These are phyloP conservation scores for Medicago ruthenica DNA, from an alignment of 306 rosid genomes.

Conservation along the genomic window DNA sequence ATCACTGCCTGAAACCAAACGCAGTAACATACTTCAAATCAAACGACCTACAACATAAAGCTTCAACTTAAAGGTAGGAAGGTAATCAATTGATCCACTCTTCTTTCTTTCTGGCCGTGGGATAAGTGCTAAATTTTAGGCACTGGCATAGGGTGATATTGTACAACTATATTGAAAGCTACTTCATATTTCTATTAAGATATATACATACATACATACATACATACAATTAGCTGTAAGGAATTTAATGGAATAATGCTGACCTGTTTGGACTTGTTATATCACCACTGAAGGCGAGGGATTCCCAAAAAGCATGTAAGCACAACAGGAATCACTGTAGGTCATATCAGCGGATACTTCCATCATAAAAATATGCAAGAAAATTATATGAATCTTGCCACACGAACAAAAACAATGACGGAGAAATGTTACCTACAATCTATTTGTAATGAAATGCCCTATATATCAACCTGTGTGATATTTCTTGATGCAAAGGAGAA, in stretches of 20 bases:
- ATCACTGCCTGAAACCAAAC: conserved; percentile 12
- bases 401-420: background rate
- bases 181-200: conserved; percentile 31
- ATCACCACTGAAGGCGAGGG: conserved; percentile 28
- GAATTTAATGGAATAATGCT: conserved; percentile 35
- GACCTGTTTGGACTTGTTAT: conserved; percentile 31
- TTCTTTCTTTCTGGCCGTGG: conserved; percentile 30
- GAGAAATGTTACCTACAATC: background rate
- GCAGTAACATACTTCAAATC: conserved; percentile 18
- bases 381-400: conserved; percentile 14
- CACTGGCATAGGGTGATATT: conserved; percentile 9
- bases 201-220: background rate
- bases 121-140: conserved; percentile 34
- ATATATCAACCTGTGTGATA: background rate
- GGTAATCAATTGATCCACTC: background rate
- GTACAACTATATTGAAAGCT: conserved; percentile 35
- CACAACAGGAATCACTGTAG: conserved; percentile 20
- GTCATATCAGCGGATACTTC: conserved; percentile 30
- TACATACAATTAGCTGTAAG: background rate
- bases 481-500: conserved; percentile 1
- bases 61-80: conserved; percentile 28
- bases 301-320: conserved; percentile 38
- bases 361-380: conserved; percentile 27
- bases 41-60: background rate
- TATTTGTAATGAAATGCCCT: conserved; percentile 4